These are phyloP conservation scores for Chenopodium quinoa DNA, from an alignment of 148 eudicot genomes.

Conservation along the genomic window DNA sequence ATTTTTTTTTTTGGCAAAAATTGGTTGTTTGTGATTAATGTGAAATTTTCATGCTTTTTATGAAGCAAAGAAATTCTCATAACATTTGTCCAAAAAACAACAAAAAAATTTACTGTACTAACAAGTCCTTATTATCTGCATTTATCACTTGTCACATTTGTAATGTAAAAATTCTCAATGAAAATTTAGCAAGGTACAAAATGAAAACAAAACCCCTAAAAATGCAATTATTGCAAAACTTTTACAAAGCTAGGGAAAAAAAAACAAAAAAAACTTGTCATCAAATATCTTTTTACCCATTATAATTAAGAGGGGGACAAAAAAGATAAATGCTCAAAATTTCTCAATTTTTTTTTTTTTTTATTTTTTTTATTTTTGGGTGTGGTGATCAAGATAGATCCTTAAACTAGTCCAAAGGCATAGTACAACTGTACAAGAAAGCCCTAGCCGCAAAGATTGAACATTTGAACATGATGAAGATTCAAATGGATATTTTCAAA, in stretches of 20 bases:
- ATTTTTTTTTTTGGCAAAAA: too few species aligned
- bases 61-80: too few species aligned
- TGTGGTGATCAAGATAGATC: slow-evolving; percentile 6
- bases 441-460: slow-evolving; percentile 31
- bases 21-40: too few species aligned
- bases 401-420: slow-evolving; percentile 13
- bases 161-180: not conserved
- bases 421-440: slow-evolving; percentile 12
- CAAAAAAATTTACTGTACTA: too few species aligned
- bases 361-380: not conserved
- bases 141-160: not conserved
- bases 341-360: too few species aligned
- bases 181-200: too few species aligned
- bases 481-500: slow-evolving; percentile 7
- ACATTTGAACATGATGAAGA: too few species aligned
- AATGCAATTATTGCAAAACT: not conserved
- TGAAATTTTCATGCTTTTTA: too few species aligned
- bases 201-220: not conserved
- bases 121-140: too few species aligned
- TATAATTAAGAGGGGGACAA: not conserved
- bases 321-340: not conserved
- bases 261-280: not conserved
- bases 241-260: slow-evolving; percentile 5
- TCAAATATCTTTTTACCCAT: not conserved
- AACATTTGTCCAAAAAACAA: too few species aligned